Evolutionary conservation across 2,329 filamentous ascomycete genomes (phyloP).

Genomic region (Colletotrichum somersetense): DNA sequence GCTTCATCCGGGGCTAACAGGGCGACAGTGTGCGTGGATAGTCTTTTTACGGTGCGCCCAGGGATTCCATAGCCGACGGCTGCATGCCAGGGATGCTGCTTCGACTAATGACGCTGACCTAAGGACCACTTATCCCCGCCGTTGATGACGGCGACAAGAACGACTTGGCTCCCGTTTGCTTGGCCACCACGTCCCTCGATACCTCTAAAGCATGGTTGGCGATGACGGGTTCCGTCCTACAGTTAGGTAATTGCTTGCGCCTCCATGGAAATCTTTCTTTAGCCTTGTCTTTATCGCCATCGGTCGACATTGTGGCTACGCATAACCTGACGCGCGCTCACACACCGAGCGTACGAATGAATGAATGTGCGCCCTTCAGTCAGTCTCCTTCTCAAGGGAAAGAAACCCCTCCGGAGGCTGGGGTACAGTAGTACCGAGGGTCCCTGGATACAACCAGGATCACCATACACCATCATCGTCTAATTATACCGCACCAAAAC

Average conservation of each 20-base stretch:
- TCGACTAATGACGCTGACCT: slow-evolving; percentile 37
- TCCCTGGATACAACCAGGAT: slow-evolving; percentile 17
- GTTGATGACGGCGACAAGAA: slow-evolving; percentile 36
- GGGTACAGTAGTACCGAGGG: background rate
- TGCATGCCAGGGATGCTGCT: slow-evolving; percentile 15
- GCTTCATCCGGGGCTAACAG: slow-evolving; percentile 36
- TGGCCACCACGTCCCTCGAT: slow-evolving; percentile 3
- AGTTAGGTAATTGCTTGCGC: background rate
- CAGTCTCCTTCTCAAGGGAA: background rate
- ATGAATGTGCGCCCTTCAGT: background rate
- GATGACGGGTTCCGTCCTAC: background rate
- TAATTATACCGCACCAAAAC: slow-evolving; percentile 1
- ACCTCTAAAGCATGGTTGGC: background rate
- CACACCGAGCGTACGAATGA: background rate
- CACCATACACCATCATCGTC: slow-evolving; percentile 26
- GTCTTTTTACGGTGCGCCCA: slow-evolving; percentile 34
- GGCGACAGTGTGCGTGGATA: slow-evolving; percentile 27
- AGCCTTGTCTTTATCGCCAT: background rate
- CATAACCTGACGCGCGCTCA: background rate
- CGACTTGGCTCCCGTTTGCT: slow-evolving; percentile 17
- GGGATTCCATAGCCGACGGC: slow-evolving; percentile 15
- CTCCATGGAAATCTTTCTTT: slow-evolving; percentile 8
- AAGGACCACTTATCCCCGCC: slow-evolving; percentile 30
- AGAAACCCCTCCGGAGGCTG: background rate
- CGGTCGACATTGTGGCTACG: background rate